Evolutionary conservation across 345 rosid genomes (phyloP), one percentile per base, ranked within the genome.

Genomic region (sweet orange (Citrus sinensis)): DNA sequence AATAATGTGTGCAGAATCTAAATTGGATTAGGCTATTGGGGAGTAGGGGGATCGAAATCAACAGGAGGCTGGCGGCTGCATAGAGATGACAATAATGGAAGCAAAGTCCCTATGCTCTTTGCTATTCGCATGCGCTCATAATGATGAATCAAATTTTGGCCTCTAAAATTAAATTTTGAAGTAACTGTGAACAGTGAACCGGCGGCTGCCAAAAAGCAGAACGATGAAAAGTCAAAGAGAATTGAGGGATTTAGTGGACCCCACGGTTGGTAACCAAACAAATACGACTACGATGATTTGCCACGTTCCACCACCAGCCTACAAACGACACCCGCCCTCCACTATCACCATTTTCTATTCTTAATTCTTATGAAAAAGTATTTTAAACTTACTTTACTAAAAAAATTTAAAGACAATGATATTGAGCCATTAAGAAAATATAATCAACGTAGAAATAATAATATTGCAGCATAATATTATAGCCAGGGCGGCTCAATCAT

Each of bases 181-280:
- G 19, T 62, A 13, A 17, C 5, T 22, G 3, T 27, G 29, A 62
- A 27, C 32, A 9, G 17, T 39, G 24, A 24, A 2, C 73, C 37
- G 58, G 37, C 77, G 69, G 64, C 40, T 42, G 29, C 1, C 1
- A 14, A 27, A 20, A 40, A 9, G 29, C 25, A 11, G 13, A 7
- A 19, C 7, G 46, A 24, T 27, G 17, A 16, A 32, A 32, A 16
- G 13, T 9, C 11, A 25, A 61, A 24, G 16, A 24, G 27, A 25
- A 37, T 5, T 29, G 9, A 24, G 9, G 37, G 63, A 34, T 61
- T 51, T 35, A 6, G 65, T 54, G 7, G 60, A 64, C 32, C 16
- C 68, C 67, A 64, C 0, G 54, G 76, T 78, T 55, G 81, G 81
- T 72, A 22, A 72, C 81, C 81, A 72, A 72, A 66, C 71, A 51